phyloP scores from a whole-genome alignment of 1,284 basidiomycete genomes.

The Malassezia dermatis region DNA sequence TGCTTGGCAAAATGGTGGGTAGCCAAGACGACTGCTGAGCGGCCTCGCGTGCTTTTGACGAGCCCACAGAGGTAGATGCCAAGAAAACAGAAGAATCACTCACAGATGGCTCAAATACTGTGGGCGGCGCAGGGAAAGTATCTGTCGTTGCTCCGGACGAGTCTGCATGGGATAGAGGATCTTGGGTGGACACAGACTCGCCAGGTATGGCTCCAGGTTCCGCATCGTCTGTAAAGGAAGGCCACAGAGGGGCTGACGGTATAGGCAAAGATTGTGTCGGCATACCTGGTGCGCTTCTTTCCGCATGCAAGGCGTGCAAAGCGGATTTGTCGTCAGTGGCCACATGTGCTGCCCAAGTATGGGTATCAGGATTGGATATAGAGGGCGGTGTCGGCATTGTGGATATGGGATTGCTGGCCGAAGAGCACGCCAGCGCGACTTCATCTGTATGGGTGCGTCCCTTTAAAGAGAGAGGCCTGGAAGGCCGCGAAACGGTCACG shows the following conservation, averaged over 20 bases:
- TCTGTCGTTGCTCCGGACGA: not conserved
- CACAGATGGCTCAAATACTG: not conserved
- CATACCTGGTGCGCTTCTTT: conserved; percentile 7
- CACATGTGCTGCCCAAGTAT: conserved; percentile 5
- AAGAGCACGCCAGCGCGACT: not conserved
- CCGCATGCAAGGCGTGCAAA: not conserved
- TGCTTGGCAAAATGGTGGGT: conserved; percentile 2
- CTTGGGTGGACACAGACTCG: not conserved
- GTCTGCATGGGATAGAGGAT: not conserved
- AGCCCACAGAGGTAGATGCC: not conserved
- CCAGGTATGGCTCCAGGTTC: not conserved
- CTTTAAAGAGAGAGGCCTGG: not conserved
- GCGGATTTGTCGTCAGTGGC: conserved; percentile 15
- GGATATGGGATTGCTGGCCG: not conserved
- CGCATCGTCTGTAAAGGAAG: not conserved
- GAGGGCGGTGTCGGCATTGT: not conserved
- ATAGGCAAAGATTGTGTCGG: not conserved
- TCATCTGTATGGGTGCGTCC: not conserved
- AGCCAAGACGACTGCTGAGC: conserved; percentile 2
- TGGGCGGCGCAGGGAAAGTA: not conserved
- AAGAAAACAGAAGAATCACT: not conserved
- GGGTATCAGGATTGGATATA: not conserved
- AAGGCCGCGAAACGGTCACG: not conserved
- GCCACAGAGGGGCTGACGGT: not conserved
- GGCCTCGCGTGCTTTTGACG: conserved; percentile 7